These are phyloP conservation scores for Sequoia sempervirens DNA, from an alignment of 75 land plant genomes.

Conservation along the genomic window DNA sequence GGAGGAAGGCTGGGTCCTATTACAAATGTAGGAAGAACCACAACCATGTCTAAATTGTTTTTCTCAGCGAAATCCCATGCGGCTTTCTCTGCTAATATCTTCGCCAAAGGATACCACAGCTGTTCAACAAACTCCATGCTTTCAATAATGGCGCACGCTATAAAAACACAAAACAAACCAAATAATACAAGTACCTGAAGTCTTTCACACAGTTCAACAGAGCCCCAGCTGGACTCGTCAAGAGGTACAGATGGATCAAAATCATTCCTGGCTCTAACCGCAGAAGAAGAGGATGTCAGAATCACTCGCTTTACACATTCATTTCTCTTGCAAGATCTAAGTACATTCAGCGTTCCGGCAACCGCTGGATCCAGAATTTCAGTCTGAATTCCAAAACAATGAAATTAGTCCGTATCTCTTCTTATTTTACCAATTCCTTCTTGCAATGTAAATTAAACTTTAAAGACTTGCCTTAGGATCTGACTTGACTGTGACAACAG, in stretches of 20 bases:
- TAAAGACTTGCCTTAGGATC: slow-evolving; percentile 60
- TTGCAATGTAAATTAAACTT: no score
- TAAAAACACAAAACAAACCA: no score
- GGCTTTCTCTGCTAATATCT: slow-evolving; percentile 74
- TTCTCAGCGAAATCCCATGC: slow-evolving; percentile 86
- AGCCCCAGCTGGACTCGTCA: slow-evolving; percentile 88
- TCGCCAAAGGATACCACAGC: slow-evolving; percentile 89
- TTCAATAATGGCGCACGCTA: background rate
- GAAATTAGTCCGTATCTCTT: background rate
- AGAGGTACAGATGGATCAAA: slow-evolving; percentile 47
- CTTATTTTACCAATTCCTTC: no score
- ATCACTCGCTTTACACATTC: slow-evolving; percentile 75
- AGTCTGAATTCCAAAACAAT: slow-evolving; percentile 25
- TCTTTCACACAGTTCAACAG: slow-evolving; percentile 54
- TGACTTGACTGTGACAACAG: slow-evolving; percentile 27
- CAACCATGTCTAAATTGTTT: slow-evolving; percentile 68
- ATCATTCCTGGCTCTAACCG: slow-evolving; percentile 64
- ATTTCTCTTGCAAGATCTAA: slow-evolving; percentile 76
- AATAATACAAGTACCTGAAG: slow-evolving; percentile 30
- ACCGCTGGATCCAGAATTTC: slow-evolving; percentile 87
- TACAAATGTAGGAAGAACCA: slow-evolving; percentile 75
- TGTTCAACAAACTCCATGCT: slow-evolving; percentile 3
- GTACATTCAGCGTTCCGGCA: slow-evolving; percentile 80
- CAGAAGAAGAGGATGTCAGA: slow-evolving; percentile 83
- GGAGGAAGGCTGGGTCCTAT: slow-evolving; percentile 78